Evolutionary conservation across 139 green algal genomes (phyloP).

Genomic region (Tetradesmus obliquus): DNA sequence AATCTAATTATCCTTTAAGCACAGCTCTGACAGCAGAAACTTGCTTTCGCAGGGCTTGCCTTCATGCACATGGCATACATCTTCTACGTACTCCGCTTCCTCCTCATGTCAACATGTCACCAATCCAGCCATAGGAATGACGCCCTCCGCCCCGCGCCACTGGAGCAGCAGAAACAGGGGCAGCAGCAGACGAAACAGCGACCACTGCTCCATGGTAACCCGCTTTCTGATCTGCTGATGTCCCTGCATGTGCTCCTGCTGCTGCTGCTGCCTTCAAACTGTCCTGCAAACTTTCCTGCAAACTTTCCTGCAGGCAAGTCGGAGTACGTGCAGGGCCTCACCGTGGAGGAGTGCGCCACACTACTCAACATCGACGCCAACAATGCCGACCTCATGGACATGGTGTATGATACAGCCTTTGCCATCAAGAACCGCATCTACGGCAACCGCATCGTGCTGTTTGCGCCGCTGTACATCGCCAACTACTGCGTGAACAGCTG

Average conservation of each 20-base stretch:
- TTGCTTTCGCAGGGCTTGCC: too few species aligned
- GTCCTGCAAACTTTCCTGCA: neutral
- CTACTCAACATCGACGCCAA: constrained; percentile 75
- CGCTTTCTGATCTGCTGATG: neutral
- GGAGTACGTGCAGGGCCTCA: constrained; percentile 68
- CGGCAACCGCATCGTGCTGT: constrained; percentile 83
- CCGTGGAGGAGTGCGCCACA: constrained; percentile 72
- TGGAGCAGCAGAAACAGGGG: neutral
- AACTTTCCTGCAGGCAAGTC: constrained; percentile 37
- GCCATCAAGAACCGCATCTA: constrained; percentile 82
- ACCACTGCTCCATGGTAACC: too few species aligned
- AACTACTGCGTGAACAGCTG: constrained; percentile 84
- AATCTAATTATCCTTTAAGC: too few species aligned
- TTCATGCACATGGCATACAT: too few species aligned
- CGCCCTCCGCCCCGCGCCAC: too few species aligned
- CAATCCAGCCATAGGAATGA: too few species aligned
- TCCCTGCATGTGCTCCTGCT: neutral
- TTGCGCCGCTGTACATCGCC: constrained; percentile 77
- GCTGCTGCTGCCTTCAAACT: neutral
- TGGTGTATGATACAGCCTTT: constrained; percentile 76
- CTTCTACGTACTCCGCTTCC: too few species aligned
- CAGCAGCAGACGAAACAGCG: neutral
- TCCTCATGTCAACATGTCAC: too few species aligned
- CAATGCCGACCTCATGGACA: constrained; percentile 60
- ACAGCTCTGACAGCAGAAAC: too few species aligned